phyloP scores from a whole-genome alignment of 2,329 filamentous ascomycete genomes.

The Stachybotrys chlorohalonatus region DNA sequence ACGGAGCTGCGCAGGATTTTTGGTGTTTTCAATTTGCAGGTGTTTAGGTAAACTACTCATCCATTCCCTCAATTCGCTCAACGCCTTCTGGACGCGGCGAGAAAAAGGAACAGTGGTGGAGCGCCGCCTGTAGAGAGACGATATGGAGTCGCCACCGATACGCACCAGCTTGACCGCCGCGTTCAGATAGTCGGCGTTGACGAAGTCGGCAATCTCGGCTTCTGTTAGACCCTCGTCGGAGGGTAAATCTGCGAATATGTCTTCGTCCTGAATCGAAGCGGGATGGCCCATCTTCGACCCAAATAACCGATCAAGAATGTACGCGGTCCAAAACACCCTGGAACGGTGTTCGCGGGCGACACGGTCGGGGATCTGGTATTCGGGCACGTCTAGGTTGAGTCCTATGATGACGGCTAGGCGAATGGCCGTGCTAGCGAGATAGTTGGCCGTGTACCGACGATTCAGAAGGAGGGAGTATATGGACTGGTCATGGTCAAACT shows the following conservation, averaged over 20 bases:
- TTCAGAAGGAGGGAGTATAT: conserved; percentile 36
- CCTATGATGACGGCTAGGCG: conserved; percentile 34
- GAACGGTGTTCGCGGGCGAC: conserved; percentile 27
- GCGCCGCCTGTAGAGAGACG: conserved; percentile 1
- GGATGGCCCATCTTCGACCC: conserved; percentile 39
- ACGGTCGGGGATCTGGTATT: conserved; percentile 28
- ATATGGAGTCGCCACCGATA: conserved; percentile 14
- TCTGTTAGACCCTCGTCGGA: conserved; percentile 19
- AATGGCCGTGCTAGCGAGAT: conserved; percentile 33
- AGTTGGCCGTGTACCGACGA: conserved; percentile 32
- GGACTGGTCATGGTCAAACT: conserved; percentile 16
- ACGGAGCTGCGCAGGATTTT: conserved; percentile 8
- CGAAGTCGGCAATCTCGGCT: conserved; percentile 17
- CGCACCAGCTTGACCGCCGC: conserved; percentile 29
- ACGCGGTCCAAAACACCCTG: conserved; percentile 33
- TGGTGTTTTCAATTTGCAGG: conserved; percentile 18
- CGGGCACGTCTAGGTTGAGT: conserved; percentile 27
- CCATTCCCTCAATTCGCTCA: conserved; percentile 20
- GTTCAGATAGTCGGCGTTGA: conserved; percentile 18
- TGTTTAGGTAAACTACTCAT: conserved; percentile 18
- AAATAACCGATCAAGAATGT: conserved; percentile 36
- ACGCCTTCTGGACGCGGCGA: conserved; percentile 20
- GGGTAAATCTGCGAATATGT: conserved; percentile 34
- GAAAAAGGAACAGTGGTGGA: conserved; percentile 18
- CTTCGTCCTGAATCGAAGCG: conserved; percentile 36